These are phyloP conservation scores for Pseudozyma thailandica DNA, from an alignment of 1,284 basidiomycete species.

Conservation along the genomic window DNA sequence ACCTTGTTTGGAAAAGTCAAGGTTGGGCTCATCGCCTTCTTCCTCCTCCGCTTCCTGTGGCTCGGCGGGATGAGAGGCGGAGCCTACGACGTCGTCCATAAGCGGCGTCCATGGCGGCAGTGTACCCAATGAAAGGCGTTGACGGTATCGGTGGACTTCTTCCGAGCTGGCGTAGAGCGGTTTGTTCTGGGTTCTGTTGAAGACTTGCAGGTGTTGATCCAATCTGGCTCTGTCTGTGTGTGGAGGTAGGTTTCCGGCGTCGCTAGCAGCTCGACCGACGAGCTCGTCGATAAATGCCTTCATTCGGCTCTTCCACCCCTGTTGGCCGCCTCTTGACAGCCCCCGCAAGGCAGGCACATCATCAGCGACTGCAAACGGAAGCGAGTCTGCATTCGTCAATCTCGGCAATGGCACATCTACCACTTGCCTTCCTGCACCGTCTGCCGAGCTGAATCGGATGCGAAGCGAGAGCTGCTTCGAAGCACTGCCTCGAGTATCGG, in stretches of 20 bases:
- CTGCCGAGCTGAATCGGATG: constrained; percentile 1
- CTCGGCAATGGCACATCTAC: constrained; percentile 21
- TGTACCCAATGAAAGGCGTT: background rate
- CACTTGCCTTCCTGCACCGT: background rate
- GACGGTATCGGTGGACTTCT: constrained; percentile 10
- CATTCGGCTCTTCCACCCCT: background rate
- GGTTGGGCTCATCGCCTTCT: background rate
- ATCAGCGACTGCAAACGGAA: constrained; percentile 37
- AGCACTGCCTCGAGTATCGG: constrained; percentile 14
- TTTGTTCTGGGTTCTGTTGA: constrained; percentile 8
- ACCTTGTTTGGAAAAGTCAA: background rate
- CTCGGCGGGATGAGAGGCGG: background rate
- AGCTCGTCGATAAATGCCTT: background rate
- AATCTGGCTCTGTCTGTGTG: background rate
- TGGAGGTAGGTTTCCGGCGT: background rate
- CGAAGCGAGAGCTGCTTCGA: constrained; percentile 14
- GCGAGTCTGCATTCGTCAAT: constrained; percentile 16
- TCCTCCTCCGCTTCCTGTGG: background rate
- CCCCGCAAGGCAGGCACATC: constrained; percentile 39
- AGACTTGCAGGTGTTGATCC: constrained; percentile 15
- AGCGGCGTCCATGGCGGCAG: constrained; percentile 29
- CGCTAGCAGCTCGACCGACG: background rate
- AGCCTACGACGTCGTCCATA: background rate
- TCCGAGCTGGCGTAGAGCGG: constrained; percentile 17
- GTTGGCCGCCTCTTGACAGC: background rate